These are phyloP conservation scores for Acacia concinna DNA, from an alignment of 331 rosid genomes.

Conservation along the genomic window DNA sequence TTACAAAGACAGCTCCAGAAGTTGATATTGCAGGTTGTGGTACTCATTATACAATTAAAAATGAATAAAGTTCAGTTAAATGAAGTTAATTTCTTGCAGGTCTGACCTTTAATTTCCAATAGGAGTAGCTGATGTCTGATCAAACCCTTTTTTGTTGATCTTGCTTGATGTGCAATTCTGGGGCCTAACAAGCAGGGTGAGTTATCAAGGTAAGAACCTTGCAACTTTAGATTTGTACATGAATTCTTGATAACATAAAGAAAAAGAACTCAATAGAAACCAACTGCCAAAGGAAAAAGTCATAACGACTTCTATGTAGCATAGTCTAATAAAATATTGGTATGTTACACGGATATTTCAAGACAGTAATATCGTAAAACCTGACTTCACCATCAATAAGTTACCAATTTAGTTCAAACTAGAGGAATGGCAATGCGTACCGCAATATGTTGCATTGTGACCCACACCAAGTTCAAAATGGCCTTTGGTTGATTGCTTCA, in stretches of 20 bases:
- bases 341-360: not conserved
- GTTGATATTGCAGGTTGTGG: not conserved
- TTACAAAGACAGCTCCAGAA: not conserved
- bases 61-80: not conserved
- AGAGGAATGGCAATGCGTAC: too few species aligned
- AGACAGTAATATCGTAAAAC: not conserved
- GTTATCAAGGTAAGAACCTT: not conserved
- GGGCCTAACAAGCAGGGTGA: not conserved
- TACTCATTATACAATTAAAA: not conserved
- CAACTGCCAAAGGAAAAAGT: not conserved
- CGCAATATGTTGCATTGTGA: not conserved
- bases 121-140: not conserved
- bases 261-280: not conserved
- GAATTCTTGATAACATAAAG: not conserved
- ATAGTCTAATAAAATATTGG: too few species aligned
- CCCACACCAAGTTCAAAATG: not conserved
- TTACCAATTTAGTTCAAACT: not conserved
- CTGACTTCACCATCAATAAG: not conserved
- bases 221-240: not conserved
- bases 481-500: not conserved
- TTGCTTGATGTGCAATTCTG: constrained; percentile 8
- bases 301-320: not conserved
- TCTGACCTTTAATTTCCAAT: not conserved
- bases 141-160: not conserved
- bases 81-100: not conserved